Evolutionary conservation across 805 yeast genomes (phyloP), one percentile per base, ranked within the genome.

Genomic region (Debaryomyces prosopidis): DNA sequence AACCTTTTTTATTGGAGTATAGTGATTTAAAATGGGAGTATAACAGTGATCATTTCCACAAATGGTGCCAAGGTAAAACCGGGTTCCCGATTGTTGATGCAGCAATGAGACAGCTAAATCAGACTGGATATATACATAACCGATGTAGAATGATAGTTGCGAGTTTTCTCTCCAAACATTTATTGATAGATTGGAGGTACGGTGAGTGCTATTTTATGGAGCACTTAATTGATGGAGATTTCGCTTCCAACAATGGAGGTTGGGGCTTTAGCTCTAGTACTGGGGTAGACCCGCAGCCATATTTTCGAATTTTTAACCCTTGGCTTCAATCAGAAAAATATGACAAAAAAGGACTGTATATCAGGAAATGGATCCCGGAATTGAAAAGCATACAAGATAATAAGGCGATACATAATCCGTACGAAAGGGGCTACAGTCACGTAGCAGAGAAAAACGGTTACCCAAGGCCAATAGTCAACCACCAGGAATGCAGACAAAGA

Each of bases 31-130:
- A 63, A 16, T 75, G 79, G 79, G 76, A 71, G 36, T 63, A 74
- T 43, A 71, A 72, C 45, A 50, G 54, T 2, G 68, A 62, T 6
- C 64, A 66, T 16, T 80, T 75, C 54, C 63, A 66, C 17, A 68
- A 66, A 16, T 80, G 85, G 85, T 73, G 80, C 47, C 54, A 65
- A 18, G 85, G 85, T 0, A 57, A 57, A 16, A 80, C 85, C 0
- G 85, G 85, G 1, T 69, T 66, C 40, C 84, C 85, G 0, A 67
- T 80, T 9, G 76, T 80, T 3, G 85, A 80, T 53, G 85, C 85
- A 1, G 70, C 77, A 33, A 80, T 80, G 85, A 63, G 81, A 30
- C 71, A 79, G 52, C 60, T 80, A 32, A 59, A 69, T 31, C 60
- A 65, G n/a, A 77, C 80, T 1, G 84, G 82, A 0, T 78, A 75